A percentile compares a stretch with the other conserved stretches of the same genome.
phyloP scores from a whole-genome alignment of 139 green algal species.

The Tetradesmus obliquus region DNA sequence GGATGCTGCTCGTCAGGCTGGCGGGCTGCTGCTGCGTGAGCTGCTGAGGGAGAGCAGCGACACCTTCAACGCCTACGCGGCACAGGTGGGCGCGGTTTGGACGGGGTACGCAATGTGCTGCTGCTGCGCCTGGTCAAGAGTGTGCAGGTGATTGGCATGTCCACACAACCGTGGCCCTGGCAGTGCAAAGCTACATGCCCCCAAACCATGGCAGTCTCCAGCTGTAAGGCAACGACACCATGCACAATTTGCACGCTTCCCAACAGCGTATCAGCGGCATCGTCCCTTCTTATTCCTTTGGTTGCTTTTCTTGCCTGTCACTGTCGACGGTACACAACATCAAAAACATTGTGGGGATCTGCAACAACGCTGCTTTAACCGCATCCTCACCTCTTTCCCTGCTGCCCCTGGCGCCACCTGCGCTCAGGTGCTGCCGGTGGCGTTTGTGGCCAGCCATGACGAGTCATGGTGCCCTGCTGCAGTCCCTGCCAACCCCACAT shows the following conservation, averaged over 20 bases:
- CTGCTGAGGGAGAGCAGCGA: slow-evolving; percentile 71
- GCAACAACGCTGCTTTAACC: too few species aligned
- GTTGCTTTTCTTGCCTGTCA: too few species aligned
- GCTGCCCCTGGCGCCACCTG: neutral
- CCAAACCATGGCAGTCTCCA: too few species aligned
- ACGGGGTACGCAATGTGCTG: neutral
- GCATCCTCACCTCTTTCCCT: too few species aligned
- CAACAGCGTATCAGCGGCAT: too few species aligned
- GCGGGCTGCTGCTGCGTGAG: slow-evolving; percentile 79
- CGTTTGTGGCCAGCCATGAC: slow-evolving; percentile 73
- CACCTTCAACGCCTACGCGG: slow-evolving; percentile 59
- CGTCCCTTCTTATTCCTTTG: too few species aligned
- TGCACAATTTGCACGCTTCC: too few species aligned
- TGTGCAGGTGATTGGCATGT: neutral
- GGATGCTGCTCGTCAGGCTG: slow-evolving; percentile 48
- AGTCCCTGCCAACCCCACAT: neutral
- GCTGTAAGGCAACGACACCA: too few species aligned
- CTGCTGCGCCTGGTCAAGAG: neutral
- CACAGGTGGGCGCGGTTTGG: slow-evolving; percentile 15
- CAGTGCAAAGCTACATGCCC: too few species aligned
- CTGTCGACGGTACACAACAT: too few species aligned
- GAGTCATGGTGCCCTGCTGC: slow-evolving; percentile 44
- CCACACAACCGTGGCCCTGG: neutral
- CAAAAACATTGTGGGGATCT: too few species aligned
- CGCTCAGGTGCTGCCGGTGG: slow-evolving; percentile 61